Evolutionary conservation across 768 basidiomycete genomes (phyloP), one percentile per base, ranked within the genome.

Genomic region (Tricholoma saponaceum): DNA sequence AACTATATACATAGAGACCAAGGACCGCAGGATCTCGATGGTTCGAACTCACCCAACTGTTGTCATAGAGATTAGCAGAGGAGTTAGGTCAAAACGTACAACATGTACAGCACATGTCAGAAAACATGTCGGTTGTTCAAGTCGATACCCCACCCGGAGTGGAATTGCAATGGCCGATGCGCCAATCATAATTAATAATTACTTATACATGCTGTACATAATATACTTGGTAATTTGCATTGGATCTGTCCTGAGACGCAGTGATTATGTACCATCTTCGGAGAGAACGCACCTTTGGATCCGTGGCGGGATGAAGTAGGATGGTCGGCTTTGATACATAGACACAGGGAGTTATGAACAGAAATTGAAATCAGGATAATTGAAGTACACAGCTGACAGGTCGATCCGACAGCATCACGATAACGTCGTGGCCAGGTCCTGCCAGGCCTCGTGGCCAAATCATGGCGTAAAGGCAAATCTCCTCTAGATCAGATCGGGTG

Each of bases 401-500:
- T 16, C 30, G 30, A 28, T 4, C 8, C 28, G 30, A 32, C 30
- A 32, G 30, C 30, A 32, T 32, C 8, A 32, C 12, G 8, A 28
- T 28, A 28, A 8, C 28, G 4, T 28, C 28, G 28, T 28, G 28
- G 28, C 28, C 28, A n/a, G n/a, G n/a, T n/a, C n/a, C n/a, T n/a
- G n/a, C n/a, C n/a, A n/a, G n/a, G n/a, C n/a, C n/a, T n/a, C n/a
- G n/a, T n/a, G n/a, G n/a, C n/a, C n/a, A n/a, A n/a, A 30, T 30
- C 30, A 10, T 30, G 30, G 30, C 30, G 3, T 30, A 30, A n/a
- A n/a, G 30, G 30, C 8, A 30, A 30, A 30, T 30, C 37, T 16
- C 4, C 10, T 2, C 13, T 13, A 54, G n/a, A n/a, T n/a, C n/a
- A n/a, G n/a, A n/a, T 61, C 59, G 50, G 58, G 56, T 60, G 54